Evolutionary conservation across 2,329 filamentous ascomycete genomes (phyloP), one percentile per base, ranked within the genome.

Genomic region (Neoscytalidium dimidiatum): DNA sequence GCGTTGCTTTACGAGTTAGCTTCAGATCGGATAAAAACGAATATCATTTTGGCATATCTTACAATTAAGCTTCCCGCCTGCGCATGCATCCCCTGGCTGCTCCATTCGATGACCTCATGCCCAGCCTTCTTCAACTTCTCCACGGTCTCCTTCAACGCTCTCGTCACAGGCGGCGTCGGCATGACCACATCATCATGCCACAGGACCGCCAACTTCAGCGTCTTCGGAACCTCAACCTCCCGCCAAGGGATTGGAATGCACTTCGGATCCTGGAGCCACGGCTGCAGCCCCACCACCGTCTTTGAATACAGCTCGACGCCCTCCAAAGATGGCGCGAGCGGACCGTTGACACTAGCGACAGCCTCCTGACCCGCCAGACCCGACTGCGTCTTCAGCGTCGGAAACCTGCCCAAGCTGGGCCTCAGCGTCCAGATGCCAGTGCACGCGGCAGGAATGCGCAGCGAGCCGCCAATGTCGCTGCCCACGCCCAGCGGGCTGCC

Each of bases 341-440:
- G 88, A 0, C 88, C 88, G 68, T 89, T 88, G 35, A 90, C 86
- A 21, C 85, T 87, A 61, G 81, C 80, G 0, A 90, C 85, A 2
- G 86, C 85, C 72, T 90, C 88, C 71, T 90, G 88, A 2, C 88
- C 88, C 0, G 85, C 82, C 74, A 90, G 81, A 8, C 86, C 87
- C 1, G 85, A 87, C 46, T 85, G 69, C 11, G 79, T 80, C 29
- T 80, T 74, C 64, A 79, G 76, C 76, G 86, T 86, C 0, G 87
- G 86, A 69, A 89, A 89, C 8, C 87, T 81, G 9, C 86, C 86
- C 64, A 82, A 81, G 0, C 85, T 87, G 0, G 86, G 84, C 1
- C 83, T 80, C 14, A 88, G 77, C 3, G 84, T 84, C 69, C 84
- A 87, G 64, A 87, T 82, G 3, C 85, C 85, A 1, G 84, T 85